Base-by-base conservation (phyloP, 139 green algal species). In the Micractinium conductrix region DNA sequence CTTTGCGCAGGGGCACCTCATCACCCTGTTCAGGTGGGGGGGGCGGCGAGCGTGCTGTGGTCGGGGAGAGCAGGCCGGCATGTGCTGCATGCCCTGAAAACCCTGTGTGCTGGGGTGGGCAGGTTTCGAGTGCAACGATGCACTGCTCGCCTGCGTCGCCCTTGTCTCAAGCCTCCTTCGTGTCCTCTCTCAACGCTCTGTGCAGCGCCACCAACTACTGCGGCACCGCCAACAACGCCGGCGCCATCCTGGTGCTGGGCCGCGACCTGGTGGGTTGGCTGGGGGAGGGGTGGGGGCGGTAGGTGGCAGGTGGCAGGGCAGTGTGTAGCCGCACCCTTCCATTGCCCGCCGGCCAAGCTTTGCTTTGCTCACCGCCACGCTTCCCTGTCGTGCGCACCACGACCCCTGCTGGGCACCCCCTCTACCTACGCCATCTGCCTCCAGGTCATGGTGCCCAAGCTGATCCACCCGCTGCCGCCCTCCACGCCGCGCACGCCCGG, bases 381-480 rank as follows among this genome's bases (percentile, higher is more conserved):
- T n/a, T n/a, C n/a, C n/a, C n/a, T n/a, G n/a, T n/a, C n/a, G n/a
- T n/a, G n/a, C n/a, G n/a, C n/a, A n/a, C n/a, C n/a, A n/a, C n/a
- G n/a, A n/a, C n/a, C n/a, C n/a, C n/a, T n/a, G n/a, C n/a, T n/a
- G n/a, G n/a, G n/a, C n/a, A n/a, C n/a, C n/a, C n/a, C n/a, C n/a
- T n/a, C n/a, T n/a, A n/a, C n/a, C n/a, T n/a, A n/a, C n/a, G n/a
- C n/a, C n/a, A n/a, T n/a, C n/a, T n/a, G n/a, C n/a, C n/a, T n/a
- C n/a, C n/a, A n/a, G n/a, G 96, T 83, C n/a, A 83, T 83, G 78
- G 62, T 83, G 38, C 97, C 97, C 38, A 99, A 99, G 90, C 91
- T 99, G 62, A 99, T 99, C 80, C 97, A 99, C 90, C 97, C 97
- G n/a, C 89, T 99, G 87, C 97, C 97, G 22, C 97, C 97, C 50